phyloP scores from a whole-genome alignment of 2,329 filamentous ascomycete species.

The Pestalotiopsis sp. region DNA sequence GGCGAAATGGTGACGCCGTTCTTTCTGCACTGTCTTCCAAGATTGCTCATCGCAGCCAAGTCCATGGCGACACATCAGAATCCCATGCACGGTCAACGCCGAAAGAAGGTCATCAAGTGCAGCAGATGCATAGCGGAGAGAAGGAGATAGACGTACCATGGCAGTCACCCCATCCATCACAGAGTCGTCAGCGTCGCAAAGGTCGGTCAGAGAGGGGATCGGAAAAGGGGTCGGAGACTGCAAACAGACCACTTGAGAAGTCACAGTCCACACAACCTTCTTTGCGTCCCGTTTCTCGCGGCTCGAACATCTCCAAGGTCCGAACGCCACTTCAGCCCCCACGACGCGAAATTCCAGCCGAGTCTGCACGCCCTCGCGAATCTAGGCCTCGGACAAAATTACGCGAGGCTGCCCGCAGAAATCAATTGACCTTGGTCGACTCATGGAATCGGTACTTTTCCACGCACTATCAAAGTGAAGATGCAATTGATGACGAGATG shows the following conservation, averaged over 20 bases:
- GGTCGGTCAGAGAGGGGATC: neutral
- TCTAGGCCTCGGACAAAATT: neutral
- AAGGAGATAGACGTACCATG: neutral
- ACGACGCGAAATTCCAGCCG: neutral
- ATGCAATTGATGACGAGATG: neutral
- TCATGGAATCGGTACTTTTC: conserved; percentile 5
- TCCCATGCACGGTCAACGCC: neutral
- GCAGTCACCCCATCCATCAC: neutral
- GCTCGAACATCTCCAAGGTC: neutral
- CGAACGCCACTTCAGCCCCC: neutral
- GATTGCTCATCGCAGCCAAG: no score
- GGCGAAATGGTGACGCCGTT: no score
- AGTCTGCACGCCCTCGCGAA: neutral
- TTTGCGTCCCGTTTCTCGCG: neutral
- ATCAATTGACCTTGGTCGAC: neutral
- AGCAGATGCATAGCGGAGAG: neutral
- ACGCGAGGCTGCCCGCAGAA: neutral
- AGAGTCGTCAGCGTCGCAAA: neutral
- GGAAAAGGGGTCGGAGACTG: neutral
- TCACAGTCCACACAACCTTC: neutral
- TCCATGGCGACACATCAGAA: neutral
- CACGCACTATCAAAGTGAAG: neutral
- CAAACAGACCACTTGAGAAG: neutral
- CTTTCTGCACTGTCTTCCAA: no score
- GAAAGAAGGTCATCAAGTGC: neutral